These are phyloP conservation scores for Candida tunisiensis DNA, from an alignment of 1,139 yeast genomes.

Conservation along the genomic window DNA sequence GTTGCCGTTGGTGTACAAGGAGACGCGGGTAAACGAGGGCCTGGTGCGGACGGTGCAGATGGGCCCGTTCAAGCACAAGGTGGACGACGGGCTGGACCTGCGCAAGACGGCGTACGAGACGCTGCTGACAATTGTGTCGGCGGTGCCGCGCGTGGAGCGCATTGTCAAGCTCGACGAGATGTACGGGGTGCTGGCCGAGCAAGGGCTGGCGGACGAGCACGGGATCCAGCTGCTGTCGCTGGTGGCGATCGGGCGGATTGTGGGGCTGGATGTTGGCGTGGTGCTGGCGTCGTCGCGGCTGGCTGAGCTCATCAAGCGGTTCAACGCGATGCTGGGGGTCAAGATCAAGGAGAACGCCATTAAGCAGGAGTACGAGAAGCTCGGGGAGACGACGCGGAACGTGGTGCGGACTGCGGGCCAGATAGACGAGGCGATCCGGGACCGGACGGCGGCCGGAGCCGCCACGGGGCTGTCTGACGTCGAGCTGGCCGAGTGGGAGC, in stretches of 20 bases:
- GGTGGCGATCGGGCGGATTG: slow-evolving; percentile 22
- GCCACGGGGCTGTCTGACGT: slow-evolving; percentile 8
- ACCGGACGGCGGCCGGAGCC: slow-evolving; percentile 4
- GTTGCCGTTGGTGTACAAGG: slow-evolving; percentile 36
- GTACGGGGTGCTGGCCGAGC: slow-evolving; percentile 16
- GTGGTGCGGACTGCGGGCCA: slow-evolving; percentile 9
- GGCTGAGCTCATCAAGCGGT: slow-evolving; percentile 17
- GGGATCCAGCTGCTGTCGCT: slow-evolving; percentile 27
- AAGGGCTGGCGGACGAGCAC: slow-evolving; percentile 26
- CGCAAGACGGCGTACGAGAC: slow-evolving; percentile 63
- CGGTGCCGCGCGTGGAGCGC: slow-evolving; percentile 5
- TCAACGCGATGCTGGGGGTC: slow-evolving; percentile 18
- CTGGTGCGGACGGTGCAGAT: slow-evolving; percentile 55
- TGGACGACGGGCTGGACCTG: slow-evolving; percentile 64
- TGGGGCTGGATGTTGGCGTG: slow-evolving; percentile 9
- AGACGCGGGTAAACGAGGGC: slow-evolving; percentile 36
- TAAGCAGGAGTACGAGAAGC: slow-evolving; percentile 33
- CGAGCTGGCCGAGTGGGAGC: slow-evolving; percentile 9
- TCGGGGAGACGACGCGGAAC: slow-evolving; percentile 19
- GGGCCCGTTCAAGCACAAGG: slow-evolving; percentile 78
- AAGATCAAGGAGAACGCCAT: slow-evolving; percentile 30
- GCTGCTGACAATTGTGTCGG: slow-evolving; percentile 33
- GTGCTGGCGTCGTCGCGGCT: slow-evolving; percentile 5
- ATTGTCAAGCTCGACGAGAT: slow-evolving; percentile 14
- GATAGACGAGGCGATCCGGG: slow-evolving; percentile 9